Evolutionary conservation across 495 filamentous ascomycete genomes (phyloP), one percentile per base, ranked within the genome.

Genomic region (Thozetella sp.): DNA sequence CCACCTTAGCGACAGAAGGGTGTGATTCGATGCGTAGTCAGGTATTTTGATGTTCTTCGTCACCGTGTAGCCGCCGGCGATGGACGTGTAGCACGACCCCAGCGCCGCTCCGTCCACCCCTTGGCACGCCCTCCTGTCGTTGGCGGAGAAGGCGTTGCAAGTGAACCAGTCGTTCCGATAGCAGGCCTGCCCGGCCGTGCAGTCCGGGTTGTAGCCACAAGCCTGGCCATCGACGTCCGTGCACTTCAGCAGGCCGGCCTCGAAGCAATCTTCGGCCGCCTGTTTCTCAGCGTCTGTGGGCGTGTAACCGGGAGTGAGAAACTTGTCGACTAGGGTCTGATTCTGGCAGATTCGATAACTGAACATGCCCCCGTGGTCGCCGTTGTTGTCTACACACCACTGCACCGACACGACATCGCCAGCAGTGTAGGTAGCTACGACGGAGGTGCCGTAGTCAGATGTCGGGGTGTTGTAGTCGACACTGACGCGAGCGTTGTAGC

Each of bases 361-460:
- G 67, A 84, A 86, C 82, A 86, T 84, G 65, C 83, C 83, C 26
- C 83, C 82, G 64, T 86, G 83, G 67, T 86, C 83, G 1, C 83
- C 83, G 68, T 84, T 86, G 72, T 83, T 61, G 61, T 86, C 83
- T 23, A 84, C 78, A 56, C 83, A 86, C 82, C 83, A 86, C 67
- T 83, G 64, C 3, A 86, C 81, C 23, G 81, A 75, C 13, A 84
- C 67, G 3, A 69, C 57, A 1, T 81, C 66, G n/a, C 79, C 79
- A 0, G 78, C 68, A 4, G 66, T 67, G 67, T 83, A 86, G 0
- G 72, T 80, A 1, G 69, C 76, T 0, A 83, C 80, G 0, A 75
- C 64, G 0, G 64, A 30, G 19, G 65, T 72, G 12, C 83, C 83
- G 82, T 81, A 86, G 63, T 72, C 51, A 1, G 53, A 54, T 1